Percentiles rank a stretch among this genome's conserved stretches.
Conservation (phyloP, 2,329 filamentous ascomycete species). For the Aureobasidium sp. region DNA sequence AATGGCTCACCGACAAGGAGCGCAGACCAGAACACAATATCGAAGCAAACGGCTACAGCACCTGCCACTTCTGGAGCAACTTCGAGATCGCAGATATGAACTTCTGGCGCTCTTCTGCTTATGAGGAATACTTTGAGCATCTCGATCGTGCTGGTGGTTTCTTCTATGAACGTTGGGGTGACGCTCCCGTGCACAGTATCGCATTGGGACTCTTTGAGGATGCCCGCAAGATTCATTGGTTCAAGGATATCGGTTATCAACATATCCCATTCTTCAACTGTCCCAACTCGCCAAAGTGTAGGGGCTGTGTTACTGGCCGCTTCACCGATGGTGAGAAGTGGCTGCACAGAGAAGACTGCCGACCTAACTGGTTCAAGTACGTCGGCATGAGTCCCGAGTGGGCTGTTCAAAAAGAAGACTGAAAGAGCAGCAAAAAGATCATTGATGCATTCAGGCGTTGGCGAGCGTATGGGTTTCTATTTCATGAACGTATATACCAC, state of each 20-base stretch:
- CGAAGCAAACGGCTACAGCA: slow-evolving; percentile 87
- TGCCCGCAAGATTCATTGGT: slow-evolving; percentile 88
- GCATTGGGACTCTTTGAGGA: slow-evolving; percentile 90
- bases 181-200: slow-evolving; percentile 94
- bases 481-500: slow-evolving; percentile 6
- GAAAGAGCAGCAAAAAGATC: not conserved
- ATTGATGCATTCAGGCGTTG: not conserved
- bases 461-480: not conserved
- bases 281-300: slow-evolving; percentile 91
- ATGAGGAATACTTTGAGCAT: slow-evolving; percentile 95
- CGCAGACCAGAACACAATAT: slow-evolving; percentile 72
- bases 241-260: slow-evolving; percentile 97
- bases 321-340: slow-evolving; percentile 84
- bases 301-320: slow-evolving; percentile 74
- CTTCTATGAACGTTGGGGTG: slow-evolving; percentile 98
- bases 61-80: slow-evolving; percentile 99
- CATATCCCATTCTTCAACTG: slow-evolving; percentile 99
- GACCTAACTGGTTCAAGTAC: slow-evolving; percentile 96
- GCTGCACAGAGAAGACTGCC: slow-evolving; percentile 84
- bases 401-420: slow-evolving; percentile 5
- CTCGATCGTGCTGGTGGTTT: slow-evolving; percentile 91
- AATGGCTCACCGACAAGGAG: slow-evolving; percentile 75
- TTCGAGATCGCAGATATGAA: slow-evolving; percentile 92
- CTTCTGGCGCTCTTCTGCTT: slow-evolving; percentile 85
- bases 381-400: slow-evolving; percentile 64